Percentiles rank a stretch among this genome's conserved stretches.
These are phyloP conservation scores for Lotus japonicus DNA, from an alignment of 306 rosid species.

Conservation along the genomic window DNA sequence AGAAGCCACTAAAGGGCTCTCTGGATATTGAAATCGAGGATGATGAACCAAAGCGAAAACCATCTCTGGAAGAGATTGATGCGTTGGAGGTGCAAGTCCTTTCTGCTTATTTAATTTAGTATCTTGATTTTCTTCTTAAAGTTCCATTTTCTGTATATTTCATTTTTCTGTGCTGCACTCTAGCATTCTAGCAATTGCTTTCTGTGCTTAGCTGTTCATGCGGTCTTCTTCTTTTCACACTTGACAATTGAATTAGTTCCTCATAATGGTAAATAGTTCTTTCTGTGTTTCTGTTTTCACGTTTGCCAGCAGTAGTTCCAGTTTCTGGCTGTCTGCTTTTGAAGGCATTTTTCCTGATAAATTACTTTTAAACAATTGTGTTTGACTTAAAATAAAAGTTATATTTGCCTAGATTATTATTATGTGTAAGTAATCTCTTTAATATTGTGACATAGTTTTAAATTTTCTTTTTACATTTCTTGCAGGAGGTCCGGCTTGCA, in stretches of 20 bases:
- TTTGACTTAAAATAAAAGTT: background rate
- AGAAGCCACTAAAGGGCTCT: conserved; percentile 39
- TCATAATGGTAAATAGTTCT: background rate
- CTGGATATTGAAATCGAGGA: conserved; percentile 70
- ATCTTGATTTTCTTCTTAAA: conserved; percentile 10
- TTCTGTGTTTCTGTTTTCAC: too few species aligned
- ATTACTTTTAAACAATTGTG: background rate
- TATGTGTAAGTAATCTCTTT: background rate
- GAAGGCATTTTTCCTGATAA: background rate
- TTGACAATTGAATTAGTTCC: background rate
- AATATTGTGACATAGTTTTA: background rate
- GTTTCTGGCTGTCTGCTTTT: background rate
- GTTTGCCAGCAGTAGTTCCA: background rate
- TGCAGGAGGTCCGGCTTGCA: conserved; percentile 95
- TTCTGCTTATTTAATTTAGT: background rate
- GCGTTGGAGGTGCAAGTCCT: conserved; percentile 77
- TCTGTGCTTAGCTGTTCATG: background rate
- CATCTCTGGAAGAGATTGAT: conserved; percentile 87
- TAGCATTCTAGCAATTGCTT: background rate
- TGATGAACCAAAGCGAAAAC: conserved; percentile 82
- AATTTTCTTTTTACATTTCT: background rate
- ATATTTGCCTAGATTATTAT: background rate
- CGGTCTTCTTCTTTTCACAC: background rate
- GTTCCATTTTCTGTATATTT: conserved; percentile 8
- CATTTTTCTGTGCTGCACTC: background rate